Evolutionary conservation across 1,284 basidiomycete genomes (phyloP), one percentile per base, ranked within the genome.

Genomic region (Athelia psychrophila): DNA sequence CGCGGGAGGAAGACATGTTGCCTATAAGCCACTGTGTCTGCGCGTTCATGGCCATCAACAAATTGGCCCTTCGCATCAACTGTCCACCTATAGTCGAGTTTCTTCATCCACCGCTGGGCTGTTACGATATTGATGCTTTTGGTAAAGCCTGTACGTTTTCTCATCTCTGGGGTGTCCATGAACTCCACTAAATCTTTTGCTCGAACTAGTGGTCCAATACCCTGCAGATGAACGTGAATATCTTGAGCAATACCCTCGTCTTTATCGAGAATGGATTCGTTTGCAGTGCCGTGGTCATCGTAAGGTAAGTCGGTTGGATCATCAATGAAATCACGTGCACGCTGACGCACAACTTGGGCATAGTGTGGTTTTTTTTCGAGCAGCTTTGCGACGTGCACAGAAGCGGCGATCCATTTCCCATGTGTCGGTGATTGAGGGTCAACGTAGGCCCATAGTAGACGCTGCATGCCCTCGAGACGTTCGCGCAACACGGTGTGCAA

Each of bases 41-140:
- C 48, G 10, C 59, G 27, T 48, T 69, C 57, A 52, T 69, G 66
- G 3, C 65, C 62, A 59, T 69, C 63, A 35, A 58, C 52, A 54
- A 63, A 69, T 52, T 66, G 64, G 8, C 63, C 63, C 25, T 53
- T 54, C 10, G 44, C 47, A 1, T 46, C 49, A 25, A 48, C 45
- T 16, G 44, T 56, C 57, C 57, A 66, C 6, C 55, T 47, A 45
- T 64, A 69, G 12, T 54, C 59, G 53, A 66, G 59, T 16, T 32
- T 33, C 4, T 57, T 44, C 59, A 68, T 60, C 65, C 65, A 68
- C 0, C 51, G 50, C 35, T 58, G 50, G 2, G 64, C 61, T 12
- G 62, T 66, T 24, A 51, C 19, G 2, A 54, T 42, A 18, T 52
- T 53, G 18, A 60, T 60, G 9, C 54, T 55, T 52, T 60, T 64